Conservation (phyloP, 2,329 filamentous ascomycete genomes). For the Kalmusia sp. region DNA sequence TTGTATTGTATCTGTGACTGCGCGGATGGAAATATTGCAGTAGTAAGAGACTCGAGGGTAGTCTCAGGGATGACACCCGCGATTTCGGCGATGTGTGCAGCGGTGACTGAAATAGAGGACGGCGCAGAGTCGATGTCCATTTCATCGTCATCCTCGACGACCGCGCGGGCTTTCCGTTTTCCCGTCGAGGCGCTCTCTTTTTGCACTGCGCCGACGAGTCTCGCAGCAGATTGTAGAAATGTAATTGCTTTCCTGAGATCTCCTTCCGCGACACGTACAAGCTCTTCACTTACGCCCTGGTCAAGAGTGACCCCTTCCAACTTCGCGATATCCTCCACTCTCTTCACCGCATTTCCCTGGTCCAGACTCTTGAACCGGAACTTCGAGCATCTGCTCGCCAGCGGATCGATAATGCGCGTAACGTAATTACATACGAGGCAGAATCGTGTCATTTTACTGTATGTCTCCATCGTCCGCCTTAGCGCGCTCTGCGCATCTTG, state of each 20-base stretch:
- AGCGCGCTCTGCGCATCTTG: constrained; percentile 95
- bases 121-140: constrained; percentile 54
- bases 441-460: constrained; percentile 94
- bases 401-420: constrained; percentile 94
- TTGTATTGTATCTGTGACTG: constrained; percentile 66
- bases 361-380: constrained; percentile 98
- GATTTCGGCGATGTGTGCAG: constrained; percentile 88
- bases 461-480: constrained; percentile 96
- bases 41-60: constrained; percentile 74
- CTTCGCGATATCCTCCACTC: constrained; percentile 82
- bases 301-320: constrained; percentile 79
- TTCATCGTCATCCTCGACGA: constrained; percentile 59
- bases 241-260: constrained; percentile 97
- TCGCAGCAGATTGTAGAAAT: constrained; percentile 91
- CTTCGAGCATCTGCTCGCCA: constrained; percentile 93
- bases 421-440: constrained; percentile 99
- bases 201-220: constrained; percentile 73
- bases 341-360: constrained; percentile 78
- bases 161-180: constrained; percentile 52
- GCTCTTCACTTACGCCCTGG: constrained; percentile 78
- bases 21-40: constrained; percentile 73
- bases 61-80: constrained; percentile 86
- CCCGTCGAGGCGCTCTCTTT: constrained; percentile 36
- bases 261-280: constrained; percentile 89
- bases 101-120: constrained; percentile 59